Conservation (phyloP, 257 asterid genomes). For the Pogostemon cablin region DNA sequence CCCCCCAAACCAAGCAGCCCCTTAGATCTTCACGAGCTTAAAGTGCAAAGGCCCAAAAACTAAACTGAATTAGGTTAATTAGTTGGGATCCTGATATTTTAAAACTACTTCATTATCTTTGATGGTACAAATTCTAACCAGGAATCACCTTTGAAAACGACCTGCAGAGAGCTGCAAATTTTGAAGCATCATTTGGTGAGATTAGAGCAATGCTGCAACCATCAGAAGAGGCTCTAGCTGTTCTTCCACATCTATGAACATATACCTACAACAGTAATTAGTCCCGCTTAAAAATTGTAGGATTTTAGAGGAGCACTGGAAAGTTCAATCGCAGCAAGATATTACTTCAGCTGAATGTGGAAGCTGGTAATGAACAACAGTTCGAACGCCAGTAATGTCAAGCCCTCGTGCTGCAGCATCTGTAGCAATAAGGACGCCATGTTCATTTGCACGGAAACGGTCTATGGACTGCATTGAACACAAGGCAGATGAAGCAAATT, state of each 20-base stretch:
- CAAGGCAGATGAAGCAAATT: slow-evolving; percentile 24
- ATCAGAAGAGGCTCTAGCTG: slow-evolving; percentile 95
- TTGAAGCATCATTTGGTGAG: slow-evolving; percentile 87
- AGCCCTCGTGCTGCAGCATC: slow-evolving; percentile 99
- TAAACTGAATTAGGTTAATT: slow-evolving; percentile 16
- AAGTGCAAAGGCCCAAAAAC: slow-evolving; percentile 10
- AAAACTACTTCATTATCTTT: slow-evolving; percentile 12
- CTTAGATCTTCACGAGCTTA: slow-evolving; percentile 5
- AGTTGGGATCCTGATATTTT: background rate
- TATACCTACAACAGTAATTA: slow-evolving; percentile 57
- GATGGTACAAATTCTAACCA: slow-evolving; percentile 21
- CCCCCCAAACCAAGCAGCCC: background rate
- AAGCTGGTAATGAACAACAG: slow-evolving; percentile 97
- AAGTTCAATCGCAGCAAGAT: slow-evolving; percentile 26
- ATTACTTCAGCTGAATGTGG: slow-evolving; percentile 94
- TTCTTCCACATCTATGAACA: slow-evolving; percentile 97
- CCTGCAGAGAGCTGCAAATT: slow-evolving; percentile 83
- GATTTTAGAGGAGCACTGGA: slow-evolving; percentile 9
- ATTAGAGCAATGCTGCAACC: slow-evolving; percentile 94
- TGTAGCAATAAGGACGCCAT: slow-evolving; percentile 87
- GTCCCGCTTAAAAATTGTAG: slow-evolving; percentile 25
- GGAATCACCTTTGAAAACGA: slow-evolving; percentile 80
- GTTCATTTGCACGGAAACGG: slow-evolving; percentile 77
- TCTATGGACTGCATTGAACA: slow-evolving; percentile 76
- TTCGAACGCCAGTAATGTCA: slow-evolving; percentile 87